Evolutionary conservation across 768 basidiomycete species (phyloP), one percentile per base, ranked within the genome.

Genomic region (Floccularia luteovirens): DNA sequence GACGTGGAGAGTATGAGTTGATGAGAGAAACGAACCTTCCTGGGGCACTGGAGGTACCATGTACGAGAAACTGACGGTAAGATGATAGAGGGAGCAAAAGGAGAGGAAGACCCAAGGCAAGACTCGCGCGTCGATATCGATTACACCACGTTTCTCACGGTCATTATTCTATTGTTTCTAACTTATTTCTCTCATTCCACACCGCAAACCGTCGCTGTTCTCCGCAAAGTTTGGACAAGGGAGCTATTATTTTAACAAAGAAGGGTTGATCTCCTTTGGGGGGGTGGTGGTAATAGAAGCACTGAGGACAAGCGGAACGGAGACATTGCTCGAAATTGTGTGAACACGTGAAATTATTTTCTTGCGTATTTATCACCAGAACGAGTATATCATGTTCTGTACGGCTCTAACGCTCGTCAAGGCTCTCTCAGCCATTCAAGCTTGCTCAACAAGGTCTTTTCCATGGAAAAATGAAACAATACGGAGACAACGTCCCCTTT

Each of bases 401-500:
- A n/a, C n/a, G n/a, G n/a, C n/a, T n/a, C n/a, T 55, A 32, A 47
- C 46, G 24, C 48, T 60, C 31, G 56, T 61, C 35, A 58, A 64
- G 33, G 54, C 58, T 77, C 46, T 73, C 84, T 22, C 70, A 75
- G 45, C 82, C 85, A 5, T 89, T 90, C 65, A 91, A 90, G 55
- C 82, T 86, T 31, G 64, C 85, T 2, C 79, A 90, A 49, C 64
- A 75, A 2, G 90, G 89, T 39, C 78, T 92, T 1, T 90, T 85
- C 54, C 86, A 90, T 39, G 89, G 89, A 12, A 83, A 80, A 56
- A 75, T 66, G 39, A 87, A 80, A 50, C 81, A 79, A 51, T 77
- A 78, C 48, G 90, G 90, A 19, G 90, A 92, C 69, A 91, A 82
- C 54, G 88, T 92, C 36, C 89, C 90, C 0, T 83, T 88, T 59